Percentiles rank a stretch among this genome's conserved stretches.
Conservation (phyloP, 1,284 basidiomycete species). For the Schizopora paradoxa region DNA sequence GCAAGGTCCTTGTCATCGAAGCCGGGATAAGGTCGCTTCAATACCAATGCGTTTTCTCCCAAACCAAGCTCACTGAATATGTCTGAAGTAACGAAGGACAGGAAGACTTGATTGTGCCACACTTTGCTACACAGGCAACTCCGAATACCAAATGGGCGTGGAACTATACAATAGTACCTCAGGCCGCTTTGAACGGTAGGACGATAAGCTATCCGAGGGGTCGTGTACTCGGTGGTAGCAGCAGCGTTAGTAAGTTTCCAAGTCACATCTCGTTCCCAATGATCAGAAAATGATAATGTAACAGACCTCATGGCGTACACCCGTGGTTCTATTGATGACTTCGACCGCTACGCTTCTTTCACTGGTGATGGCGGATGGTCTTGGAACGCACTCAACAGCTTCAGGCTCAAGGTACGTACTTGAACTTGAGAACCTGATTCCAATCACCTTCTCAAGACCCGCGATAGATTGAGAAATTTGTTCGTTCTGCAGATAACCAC, state of each 20-base stretch:
- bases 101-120: background rate
- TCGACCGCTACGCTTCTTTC: slow-evolving; percentile 31
- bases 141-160: slow-evolving; percentile 26
- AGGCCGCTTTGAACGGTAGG: slow-evolving; percentile 28
- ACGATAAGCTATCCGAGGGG: slow-evolving; percentile 29
- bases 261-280: too few relatives aligned
- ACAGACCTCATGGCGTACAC: slow-evolving; percentile 40
- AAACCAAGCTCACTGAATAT: background rate
- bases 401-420: slow-evolving; percentile 29
- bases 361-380: slow-evolving; percentile 38
- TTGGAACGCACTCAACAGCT: slow-evolving; percentile 34
- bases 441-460: slow-evolving; percentile 1
- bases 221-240: slow-evolving; percentile 34
- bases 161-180: slow-evolving; percentile 31
- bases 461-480: slow-evolving; percentile 28
- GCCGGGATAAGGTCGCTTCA: slow-evolving; percentile 22
- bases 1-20: slow-evolving; percentile 31
- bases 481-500: slow-evolving; percentile 27
- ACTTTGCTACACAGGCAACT: background rate
- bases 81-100: background rate
- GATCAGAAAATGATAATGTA: background rate
- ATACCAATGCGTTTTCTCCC: slow-evolving; percentile 7
- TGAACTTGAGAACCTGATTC: background rate
- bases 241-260: slow-evolving; percentile 33
- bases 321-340: slow-evolving; percentile 38